Conservation (phyloP, 805 yeast genomes). For the Schwanniomyces occidentalis region DNA sequence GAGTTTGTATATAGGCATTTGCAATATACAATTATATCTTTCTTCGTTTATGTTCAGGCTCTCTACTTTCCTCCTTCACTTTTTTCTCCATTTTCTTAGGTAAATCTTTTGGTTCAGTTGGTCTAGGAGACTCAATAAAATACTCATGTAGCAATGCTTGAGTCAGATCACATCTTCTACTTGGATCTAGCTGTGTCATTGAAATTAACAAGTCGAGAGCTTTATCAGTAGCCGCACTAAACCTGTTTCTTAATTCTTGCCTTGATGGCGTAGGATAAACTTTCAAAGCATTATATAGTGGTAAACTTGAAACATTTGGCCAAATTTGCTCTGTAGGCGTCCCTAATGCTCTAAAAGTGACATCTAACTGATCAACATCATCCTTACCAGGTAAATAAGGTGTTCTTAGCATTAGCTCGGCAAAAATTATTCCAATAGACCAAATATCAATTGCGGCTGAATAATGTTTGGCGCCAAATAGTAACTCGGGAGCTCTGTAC, state of each 20-base stretch:
- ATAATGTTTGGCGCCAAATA: slow-evolving; percentile 46
- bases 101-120: slow-evolving; percentile 65
- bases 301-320: slow-evolving; percentile 85
- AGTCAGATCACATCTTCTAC: slow-evolving; percentile 64
- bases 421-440: slow-evolving; percentile 68
- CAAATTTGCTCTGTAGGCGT: slow-evolving; percentile 91
- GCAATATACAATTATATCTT: slow-evolving; percentile 13
- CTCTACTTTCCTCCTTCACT: slow-evolving; percentile 15
- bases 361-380: slow-evolving; percentile 85
- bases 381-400: slow-evolving; percentile 94
- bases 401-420: slow-evolving; percentile 90
- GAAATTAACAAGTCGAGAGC: slow-evolving; percentile 76
- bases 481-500: slow-evolving; percentile 81
- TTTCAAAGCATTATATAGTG: slow-evolving; percentile 69
- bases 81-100: slow-evolving; percentile 48
- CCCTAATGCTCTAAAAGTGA: slow-evolving; percentile 94
- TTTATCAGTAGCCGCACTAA: slow-evolving; percentile 85
- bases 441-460: slow-evolving; percentile 47
- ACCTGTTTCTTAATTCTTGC: slow-evolving; percentile 76
- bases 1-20: not conserved
- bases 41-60: slow-evolving; percentile 17
- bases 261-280: slow-evolving; percentile 83
- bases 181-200: slow-evolving; percentile 77
- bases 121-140: slow-evolving; percentile 71
- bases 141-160: slow-evolving; percentile 65